Evolutionary conservation across 106 monocot genomes (phyloP).

Genomic region (Ottelia alismoides): DNA sequence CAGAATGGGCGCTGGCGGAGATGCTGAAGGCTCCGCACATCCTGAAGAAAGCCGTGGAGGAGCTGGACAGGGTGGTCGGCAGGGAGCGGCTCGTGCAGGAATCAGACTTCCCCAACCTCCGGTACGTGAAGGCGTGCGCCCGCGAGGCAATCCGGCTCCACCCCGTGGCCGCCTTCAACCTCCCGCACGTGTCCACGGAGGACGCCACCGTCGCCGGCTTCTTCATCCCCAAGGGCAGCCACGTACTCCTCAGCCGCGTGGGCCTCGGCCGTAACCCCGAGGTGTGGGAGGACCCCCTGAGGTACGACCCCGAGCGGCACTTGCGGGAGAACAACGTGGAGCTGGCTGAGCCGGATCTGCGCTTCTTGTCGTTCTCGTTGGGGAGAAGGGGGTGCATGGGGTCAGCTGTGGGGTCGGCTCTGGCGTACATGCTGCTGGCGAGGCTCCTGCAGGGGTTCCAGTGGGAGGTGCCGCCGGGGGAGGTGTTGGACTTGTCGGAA

Average conservation of each 20-base stretch:
- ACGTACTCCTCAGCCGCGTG: constrained; percentile 27
- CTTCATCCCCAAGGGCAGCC: constrained; percentile 33
- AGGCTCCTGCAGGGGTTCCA: constrained; percentile 35
- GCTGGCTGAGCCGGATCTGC: constrained; percentile 20
- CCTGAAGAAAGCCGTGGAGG: constrained; percentile 19
- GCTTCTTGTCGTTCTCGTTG: constrained; percentile 28
- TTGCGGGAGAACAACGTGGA: constrained; percentile 1
- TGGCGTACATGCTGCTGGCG: constrained; percentile 30
- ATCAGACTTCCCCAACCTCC: constrained; percentile 18
- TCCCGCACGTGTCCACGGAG: constrained; percentile 20
- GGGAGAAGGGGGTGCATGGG: constrained; percentile 37
- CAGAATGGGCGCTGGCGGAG: constrained; percentile 41
- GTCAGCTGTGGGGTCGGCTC: constrained; percentile 3
- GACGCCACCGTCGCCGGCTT: constrained; percentile 31
- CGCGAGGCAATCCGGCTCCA: constrained; percentile 33
- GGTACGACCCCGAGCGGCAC: constrained; percentile 28
- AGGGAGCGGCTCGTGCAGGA: constrained; percentile 24
- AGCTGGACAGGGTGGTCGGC: constrained; percentile 36
- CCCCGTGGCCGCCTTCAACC: constrained; percentile 27
- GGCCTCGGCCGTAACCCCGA: constrained; percentile 34
- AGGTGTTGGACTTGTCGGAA: constrained; percentile 2
- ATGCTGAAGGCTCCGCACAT: constrained; percentile 21
- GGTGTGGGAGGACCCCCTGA: constrained; percentile 21
- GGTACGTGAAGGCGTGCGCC: constrained; percentile 20
- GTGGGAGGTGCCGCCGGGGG: constrained; percentile 13